Conservation (phyloP, 495 filamentous ascomycete species). For the Penicillium arizonense region DNA sequence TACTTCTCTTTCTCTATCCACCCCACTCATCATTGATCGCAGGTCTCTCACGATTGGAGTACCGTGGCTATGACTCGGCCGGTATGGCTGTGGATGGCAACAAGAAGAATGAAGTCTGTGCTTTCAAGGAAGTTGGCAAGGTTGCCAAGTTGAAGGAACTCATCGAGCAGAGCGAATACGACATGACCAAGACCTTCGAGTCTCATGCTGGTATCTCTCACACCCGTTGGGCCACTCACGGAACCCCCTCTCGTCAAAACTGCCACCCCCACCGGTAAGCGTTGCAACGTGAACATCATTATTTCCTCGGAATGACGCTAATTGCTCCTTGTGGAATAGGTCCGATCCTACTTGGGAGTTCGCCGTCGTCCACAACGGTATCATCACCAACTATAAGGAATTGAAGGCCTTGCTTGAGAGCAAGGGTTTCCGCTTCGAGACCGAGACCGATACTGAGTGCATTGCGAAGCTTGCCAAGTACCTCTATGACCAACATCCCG, state of each 20-base stretch:
- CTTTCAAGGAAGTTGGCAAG: constrained; percentile 99
- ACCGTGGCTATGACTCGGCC: constrained; percentile 96
- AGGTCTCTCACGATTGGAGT: constrained; percentile 87
- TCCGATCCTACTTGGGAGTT: constrained; percentile 93
- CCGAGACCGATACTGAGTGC: constrained; percentile 97
- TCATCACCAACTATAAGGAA: constrained; percentile 99
- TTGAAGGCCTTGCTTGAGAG: constrained; percentile 85
- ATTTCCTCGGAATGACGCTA: constrained; percentile 1
- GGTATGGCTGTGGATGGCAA: constrained; percentile 95
- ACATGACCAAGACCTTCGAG: constrained; percentile 89
- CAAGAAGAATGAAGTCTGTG: constrained; percentile 96
- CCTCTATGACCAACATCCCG: constrained; percentile 92
- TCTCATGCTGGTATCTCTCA: constrained; percentile 98
- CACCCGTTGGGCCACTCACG: constrained; percentile 98
- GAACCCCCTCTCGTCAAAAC: constrained; percentile 86
- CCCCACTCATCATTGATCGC: constrained; percentile 5
- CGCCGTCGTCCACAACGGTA: constrained; percentile 96
- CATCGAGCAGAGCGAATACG: constrained; percentile 77
- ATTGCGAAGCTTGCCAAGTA: constrained; percentile 99
- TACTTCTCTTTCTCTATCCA: background rate
- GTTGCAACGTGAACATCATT: background rate
- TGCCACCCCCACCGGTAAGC: constrained; percentile 96
- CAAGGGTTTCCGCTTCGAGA: constrained; percentile 98
- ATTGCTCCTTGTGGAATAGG: constrained; percentile 24
- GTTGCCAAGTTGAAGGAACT: constrained; percentile 93